phyloP scores from a whole-genome alignment of 2,329 filamentous ascomycete genomes.

The Ophiocordyceps australis region DNA sequence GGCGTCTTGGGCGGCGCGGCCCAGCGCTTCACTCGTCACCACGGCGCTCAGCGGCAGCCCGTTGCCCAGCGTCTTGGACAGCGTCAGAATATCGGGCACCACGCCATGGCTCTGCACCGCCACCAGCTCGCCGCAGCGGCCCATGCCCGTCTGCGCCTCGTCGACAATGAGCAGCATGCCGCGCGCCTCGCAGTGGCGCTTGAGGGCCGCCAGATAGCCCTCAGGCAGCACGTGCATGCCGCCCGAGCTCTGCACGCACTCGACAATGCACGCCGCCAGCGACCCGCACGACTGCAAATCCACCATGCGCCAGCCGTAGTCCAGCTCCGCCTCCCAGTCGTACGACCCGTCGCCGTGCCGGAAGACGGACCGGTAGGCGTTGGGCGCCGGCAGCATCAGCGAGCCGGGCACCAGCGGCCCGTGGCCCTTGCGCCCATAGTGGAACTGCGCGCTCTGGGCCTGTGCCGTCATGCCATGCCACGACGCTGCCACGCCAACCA shows the following conservation, averaged over 20 bases:
- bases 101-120: slow-evolving; percentile 35
- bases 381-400: slow-evolving; percentile 37
- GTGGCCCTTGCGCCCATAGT: slow-evolving; percentile 30
- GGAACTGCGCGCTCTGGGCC: slow-evolving; percentile 34
- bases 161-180: slow-evolving; percentile 44
- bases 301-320: slow-evolving; percentile 41
- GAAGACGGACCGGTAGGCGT: slow-evolving; percentile 42
- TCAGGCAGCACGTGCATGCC: slow-evolving; percentile 40
- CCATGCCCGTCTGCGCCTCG: slow-evolving; percentile 42
- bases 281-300: slow-evolving; percentile 41
- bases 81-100: slow-evolving; percentile 38
- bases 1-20: slow-evolving; percentile 22
- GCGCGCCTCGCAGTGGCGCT: slow-evolving; percentile 31
- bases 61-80: slow-evolving; percentile 43
- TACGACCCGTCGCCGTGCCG: slow-evolving; percentile 37
- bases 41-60: slow-evolving; percentile 41
- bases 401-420: slow-evolving; percentile 34
- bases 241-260: slow-evolving; percentile 39
- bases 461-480: slow-evolving; percentile 44
- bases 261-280: slow-evolving; percentile 44
- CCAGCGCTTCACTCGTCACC: slow-evolving; percentile 34
- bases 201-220: slow-evolving; percentile 39
- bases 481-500: slow-evolving; percentile 38
- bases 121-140: slow-evolving; percentile 38
- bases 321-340: slow-evolving; percentile 43